Percentiles rank a stretch among this genome's conserved stretches.
Evolutionary conservation across 1,139 yeast genomes (phyloP).

Genomic region (Diutina siamensis): DNA sequence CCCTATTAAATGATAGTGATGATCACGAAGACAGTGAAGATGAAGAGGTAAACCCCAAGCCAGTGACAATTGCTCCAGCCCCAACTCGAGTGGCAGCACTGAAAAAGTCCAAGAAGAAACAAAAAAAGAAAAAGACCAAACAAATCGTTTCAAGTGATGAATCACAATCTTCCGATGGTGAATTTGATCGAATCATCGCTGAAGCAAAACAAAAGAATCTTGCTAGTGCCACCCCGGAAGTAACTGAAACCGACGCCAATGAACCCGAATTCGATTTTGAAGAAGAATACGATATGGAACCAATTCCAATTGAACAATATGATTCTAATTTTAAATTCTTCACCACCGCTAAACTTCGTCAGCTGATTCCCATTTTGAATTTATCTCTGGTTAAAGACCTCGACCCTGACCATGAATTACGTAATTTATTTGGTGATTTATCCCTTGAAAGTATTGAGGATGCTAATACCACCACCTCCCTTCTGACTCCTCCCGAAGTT

Average conservation of each 20-base stretch:
- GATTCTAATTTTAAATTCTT: conserved; percentile 35
- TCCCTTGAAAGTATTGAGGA: conserved; percentile 61
- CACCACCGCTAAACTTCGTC: conserved; percentile 29
- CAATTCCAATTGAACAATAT: conserved; percentile 23
- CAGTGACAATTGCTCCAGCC: not conserved
- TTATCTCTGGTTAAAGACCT: conserved; percentile 40
- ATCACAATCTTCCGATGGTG: conserved; percentile 19
- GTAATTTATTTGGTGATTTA: conserved; percentile 60
- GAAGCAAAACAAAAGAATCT: conserved; percentile 25
- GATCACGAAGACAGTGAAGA: conserved; percentile 20
- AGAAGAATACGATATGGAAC: conserved; percentile 10
- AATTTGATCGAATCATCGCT: conserved; percentile 28
- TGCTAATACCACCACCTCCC: conserved; percentile 52
- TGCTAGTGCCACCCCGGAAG: conserved; percentile 8
- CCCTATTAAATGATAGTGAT: conserved; percentile 33
- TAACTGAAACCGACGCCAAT: conserved; percentile 10
- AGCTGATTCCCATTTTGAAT: conserved; percentile 28
- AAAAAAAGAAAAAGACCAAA: conserved; percentile 7
- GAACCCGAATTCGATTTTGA: conserved; percentile 16
- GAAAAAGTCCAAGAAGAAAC: conserved; percentile 12
- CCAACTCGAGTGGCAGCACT: conserved; percentile 9
- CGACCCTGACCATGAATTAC: conserved; percentile 75
- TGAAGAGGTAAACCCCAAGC: conserved; percentile 6
- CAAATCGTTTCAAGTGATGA: conserved; percentile 12
- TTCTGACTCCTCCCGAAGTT: conserved; percentile 55